phyloP scores from a whole-genome alignment of 352 stramenopile genomes.

The Globisporangium camurandrum region DNA sequence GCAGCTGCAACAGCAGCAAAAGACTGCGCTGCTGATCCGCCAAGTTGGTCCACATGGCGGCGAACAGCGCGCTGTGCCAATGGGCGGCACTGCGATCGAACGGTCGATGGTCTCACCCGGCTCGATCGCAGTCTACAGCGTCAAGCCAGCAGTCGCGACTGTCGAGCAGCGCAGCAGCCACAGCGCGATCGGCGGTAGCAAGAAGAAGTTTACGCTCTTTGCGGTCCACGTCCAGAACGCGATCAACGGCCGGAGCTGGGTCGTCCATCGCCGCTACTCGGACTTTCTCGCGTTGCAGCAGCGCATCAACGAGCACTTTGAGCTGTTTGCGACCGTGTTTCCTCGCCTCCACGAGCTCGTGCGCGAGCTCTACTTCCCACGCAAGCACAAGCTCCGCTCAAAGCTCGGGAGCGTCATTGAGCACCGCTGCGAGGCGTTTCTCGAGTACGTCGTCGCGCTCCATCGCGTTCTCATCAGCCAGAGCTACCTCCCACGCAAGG shows the following conservation, averaged over 20 bases:
- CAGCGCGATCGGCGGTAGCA: conserved; percentile 6
- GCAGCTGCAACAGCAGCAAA: conserved; percentile 10
- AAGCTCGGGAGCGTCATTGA: conserved; percentile 47
- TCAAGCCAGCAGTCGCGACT: conserved; percentile 34
- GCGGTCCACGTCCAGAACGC: conserved; percentile 64
- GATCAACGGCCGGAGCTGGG: conserved; percentile 60
- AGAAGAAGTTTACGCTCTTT: conserved; percentile 54
- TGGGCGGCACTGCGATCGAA: conserved; percentile 56
- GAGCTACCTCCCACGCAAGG: conserved; percentile 39
- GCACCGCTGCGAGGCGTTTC: conserved; percentile 54
- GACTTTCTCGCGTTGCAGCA: conserved; percentile 55
- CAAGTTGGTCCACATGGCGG: conserved; percentile 15
- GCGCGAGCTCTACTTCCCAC: conserved; percentile 59
- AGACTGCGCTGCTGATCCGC: conserved; percentile 35
- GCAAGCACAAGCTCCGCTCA: conserved; percentile 54
- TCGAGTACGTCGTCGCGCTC: conserved; percentile 52
- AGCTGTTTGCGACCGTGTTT: conserved; percentile 44
- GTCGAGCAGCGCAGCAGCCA: not conserved
- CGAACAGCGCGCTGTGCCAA: conserved; percentile 32
- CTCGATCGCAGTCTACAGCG: conserved; percentile 51
- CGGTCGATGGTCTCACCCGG: conserved; percentile 52
- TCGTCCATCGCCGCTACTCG: conserved; percentile 58
- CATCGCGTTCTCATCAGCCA: conserved; percentile 61
- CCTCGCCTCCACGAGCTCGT: conserved; percentile 32
- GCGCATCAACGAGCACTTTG: conserved; percentile 47